A percentile compares a stretch with the other conserved stretches of the same genome.
These are phyloP conservation scores for Scheffersomyces stambukii DNA, from an alignment of 1,139 yeast genomes.

Conservation along the genomic window DNA sequence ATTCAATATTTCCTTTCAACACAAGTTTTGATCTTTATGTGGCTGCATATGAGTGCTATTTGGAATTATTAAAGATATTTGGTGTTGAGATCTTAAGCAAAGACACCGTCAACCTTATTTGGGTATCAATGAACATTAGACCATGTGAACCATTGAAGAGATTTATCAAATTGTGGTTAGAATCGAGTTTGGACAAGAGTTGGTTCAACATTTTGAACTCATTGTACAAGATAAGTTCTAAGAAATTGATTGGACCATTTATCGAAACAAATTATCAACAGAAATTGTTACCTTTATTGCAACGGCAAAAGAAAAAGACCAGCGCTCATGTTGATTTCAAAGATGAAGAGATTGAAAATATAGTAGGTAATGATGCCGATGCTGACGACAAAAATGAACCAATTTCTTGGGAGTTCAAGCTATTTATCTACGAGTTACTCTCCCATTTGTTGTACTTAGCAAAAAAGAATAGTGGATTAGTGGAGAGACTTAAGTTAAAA, in stretches of 20 bases:
- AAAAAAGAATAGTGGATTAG: constrained; percentile 33
- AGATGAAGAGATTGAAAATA: constrained; percentile 45
- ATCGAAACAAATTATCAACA: constrained; percentile 38
- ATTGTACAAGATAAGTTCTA: constrained; percentile 34
- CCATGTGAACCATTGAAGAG: constrained; percentile 36
- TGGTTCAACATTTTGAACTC: constrained; percentile 42
- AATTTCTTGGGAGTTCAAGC: constrained; percentile 65
- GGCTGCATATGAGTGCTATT: constrained; percentile 37
- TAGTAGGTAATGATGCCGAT: constrained; percentile 31
- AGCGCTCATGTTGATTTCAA: constrained; percentile 32
- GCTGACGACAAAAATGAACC: constrained; percentile 52
- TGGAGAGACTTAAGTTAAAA: constrained; percentile 41
- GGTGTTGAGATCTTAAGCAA: constrained; percentile 32
- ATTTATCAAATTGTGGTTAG: constrained; percentile 39
- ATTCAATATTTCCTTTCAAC: constrained; percentile 37
- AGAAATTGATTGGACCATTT: constrained; percentile 35
- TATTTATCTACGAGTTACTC: constrained; percentile 57
- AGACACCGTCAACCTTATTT: constrained; percentile 34
- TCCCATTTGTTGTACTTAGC: constrained; percentile 46
- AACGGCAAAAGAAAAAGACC: constrained; percentile 39
- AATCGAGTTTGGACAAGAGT: constrained; percentile 29
- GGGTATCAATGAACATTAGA: constrained; percentile 42
- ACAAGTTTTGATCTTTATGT: constrained; percentile 33
- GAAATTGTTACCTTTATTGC: constrained; percentile 41
- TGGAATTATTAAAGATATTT: constrained; percentile 36